Conservation (phyloP, 2,329 filamentous ascomycete species). For the Claviceps lovelessii region DNA sequence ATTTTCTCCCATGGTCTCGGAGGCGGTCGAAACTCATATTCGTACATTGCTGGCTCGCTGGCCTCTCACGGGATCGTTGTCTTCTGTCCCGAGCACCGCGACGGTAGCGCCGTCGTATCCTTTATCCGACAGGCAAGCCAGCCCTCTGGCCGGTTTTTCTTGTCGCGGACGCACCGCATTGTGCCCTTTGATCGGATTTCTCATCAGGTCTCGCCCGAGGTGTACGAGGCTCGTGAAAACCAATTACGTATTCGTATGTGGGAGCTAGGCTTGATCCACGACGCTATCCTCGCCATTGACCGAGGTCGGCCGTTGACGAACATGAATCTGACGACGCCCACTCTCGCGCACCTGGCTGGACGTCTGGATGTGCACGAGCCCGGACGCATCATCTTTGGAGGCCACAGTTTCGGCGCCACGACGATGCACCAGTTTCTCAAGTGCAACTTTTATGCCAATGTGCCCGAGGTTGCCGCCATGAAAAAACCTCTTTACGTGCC, state of each 20-base stretch:
- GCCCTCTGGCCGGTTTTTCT: conserved; percentile 17
- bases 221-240: conserved; percentile 51
- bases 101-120: conserved; percentile 64
- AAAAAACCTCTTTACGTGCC: conserved; percentile 49
- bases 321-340: conserved; percentile 33
- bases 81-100: conserved; percentile 68
- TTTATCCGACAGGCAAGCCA: conserved; percentile 49
- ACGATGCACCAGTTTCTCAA: conserved; percentile 67
- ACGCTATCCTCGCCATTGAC: conserved; percentile 54
- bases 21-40: conserved; percentile 71
- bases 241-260: conserved; percentile 65
- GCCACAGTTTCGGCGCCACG: conserved; percentile 70
- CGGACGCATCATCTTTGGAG: conserved; percentile 59
- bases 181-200: conserved; percentile 39
- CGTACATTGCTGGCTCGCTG: conserved; percentile 63
- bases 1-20: conserved; percentile 79
- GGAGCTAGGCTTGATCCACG: conserved; percentile 61
- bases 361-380: conserved; percentile 54
- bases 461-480: conserved; percentile 30
- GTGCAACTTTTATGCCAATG: conserved; percentile 53
- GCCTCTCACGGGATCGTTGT: conserved; percentile 72
- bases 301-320: conserved; percentile 35
- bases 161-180: conserved; percentile 13
- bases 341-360: conserved; percentile 45
- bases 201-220: conserved; percentile 50